Evolutionary conservation across 495 filamentous ascomycete species (phyloP), one percentile per base, ranked within the genome.

Genomic region (Sordaria brevicollis): DNA sequence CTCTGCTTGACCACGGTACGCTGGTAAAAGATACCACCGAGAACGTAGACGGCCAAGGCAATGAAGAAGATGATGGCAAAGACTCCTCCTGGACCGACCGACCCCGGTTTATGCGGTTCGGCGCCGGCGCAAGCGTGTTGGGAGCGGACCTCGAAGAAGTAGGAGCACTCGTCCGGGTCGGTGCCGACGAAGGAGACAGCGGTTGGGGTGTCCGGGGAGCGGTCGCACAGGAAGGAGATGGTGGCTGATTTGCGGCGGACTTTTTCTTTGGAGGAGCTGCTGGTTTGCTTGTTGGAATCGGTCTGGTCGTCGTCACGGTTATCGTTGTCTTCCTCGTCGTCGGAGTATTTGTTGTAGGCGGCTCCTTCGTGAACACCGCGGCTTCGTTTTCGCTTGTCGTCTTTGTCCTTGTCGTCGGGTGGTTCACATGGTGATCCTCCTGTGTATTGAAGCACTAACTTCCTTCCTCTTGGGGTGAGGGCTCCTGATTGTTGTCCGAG

Each of bases 11-110:
- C 92, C 69, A 99, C 96, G 11, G 91, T 96, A 65, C 96, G 88
- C 76, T 97, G 93, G 80, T 98, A 99, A 39, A 96, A 91, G 75
- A 95, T 92, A 74, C 96, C 96, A 69, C 96, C 96, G 31, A 96
- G 82, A 41, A 97, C 78, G 80, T 99, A 99, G 29, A 93, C 96
- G 5, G 92, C 82, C 17, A 96, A 85, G 15, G 93, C 91, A 68
- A 97, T 93, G 65, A 83, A 89, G 79, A 84, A 91, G 81, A 99
- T 98, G 69, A 97, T 91, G 65, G 92, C 93, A 78, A 99, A 99
- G 3, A 99, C 91, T 31, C 91, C 92, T 7, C 86, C 91, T 0
- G 96, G 94, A 15, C 92, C 92, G 15, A 97, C 86, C 76, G 79
- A 92, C 82, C 78, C 86, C 76, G 75, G 86, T 81, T 78, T 89